phyloP scores from a whole-genome alignment of 108 stramenopile genomes.

The Nitzschia putrida region DNA sequence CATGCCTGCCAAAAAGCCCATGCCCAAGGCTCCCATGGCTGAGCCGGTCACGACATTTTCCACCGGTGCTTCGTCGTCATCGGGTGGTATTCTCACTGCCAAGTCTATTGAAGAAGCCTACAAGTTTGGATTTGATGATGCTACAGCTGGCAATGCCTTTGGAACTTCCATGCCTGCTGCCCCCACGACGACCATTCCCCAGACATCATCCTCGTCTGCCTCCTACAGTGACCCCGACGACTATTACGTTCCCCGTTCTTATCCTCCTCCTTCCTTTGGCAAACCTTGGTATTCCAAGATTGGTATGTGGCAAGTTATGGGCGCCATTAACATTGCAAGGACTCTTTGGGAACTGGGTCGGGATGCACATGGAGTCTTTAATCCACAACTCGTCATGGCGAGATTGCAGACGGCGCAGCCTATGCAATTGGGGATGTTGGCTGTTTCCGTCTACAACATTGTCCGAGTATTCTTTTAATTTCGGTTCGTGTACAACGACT shows the following conservation, averaged over 20 bases:
- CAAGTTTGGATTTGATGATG: constrained; percentile 56
- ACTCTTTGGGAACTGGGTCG: constrained; percentile 23
- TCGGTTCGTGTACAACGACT: too few species aligned
- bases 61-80: not conserved
- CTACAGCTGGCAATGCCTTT: constrained; percentile 23
- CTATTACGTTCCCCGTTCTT: not conserved
- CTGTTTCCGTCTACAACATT: constrained; percentile 38
- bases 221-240: not conserved
- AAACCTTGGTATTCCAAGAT: constrained; percentile 21
- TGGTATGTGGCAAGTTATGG: constrained; percentile 31
- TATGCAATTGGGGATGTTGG: constrained; percentile 29
- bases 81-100: not conserved
- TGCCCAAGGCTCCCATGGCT: not conserved
- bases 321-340: constrained; percentile 22
- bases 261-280: not conserved
- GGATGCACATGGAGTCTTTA: constrained; percentile 21
- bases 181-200: not conserved
- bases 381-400: constrained; percentile 9
- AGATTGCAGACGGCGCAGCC: constrained; percentile 17
- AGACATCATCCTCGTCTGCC: not conserved
- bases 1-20: not conserved
- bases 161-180: constrained; percentile 29
- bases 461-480: constrained; percentile 33
- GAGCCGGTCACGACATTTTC: not conserved
- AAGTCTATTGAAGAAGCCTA: constrained; percentile 33